Base-by-base conservation (phyloP, 2,329 filamentous ascomycete genomes). In the Monilinia vaccinii-corymbosi region DNA sequence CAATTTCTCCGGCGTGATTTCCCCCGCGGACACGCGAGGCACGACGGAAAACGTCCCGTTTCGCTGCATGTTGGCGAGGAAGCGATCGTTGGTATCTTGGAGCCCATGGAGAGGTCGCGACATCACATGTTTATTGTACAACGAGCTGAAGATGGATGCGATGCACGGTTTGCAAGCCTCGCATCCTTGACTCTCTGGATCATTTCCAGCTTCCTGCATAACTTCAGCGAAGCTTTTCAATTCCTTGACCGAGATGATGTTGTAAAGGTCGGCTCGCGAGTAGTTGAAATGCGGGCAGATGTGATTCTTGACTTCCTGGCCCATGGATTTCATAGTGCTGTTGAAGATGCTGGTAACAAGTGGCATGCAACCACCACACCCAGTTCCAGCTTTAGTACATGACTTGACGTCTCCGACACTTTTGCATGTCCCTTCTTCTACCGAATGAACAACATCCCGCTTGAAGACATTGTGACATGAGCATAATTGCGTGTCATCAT, bases 391-490 rank as follows among this genome's bases (percentile, higher is more conserved):
- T 73, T 96, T 96, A 18, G 91, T 96, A 76, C 90, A 95, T 2
- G 87, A 83, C 74, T 96, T 96, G 70, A 96, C 80, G 58, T 93
- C 87, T 56, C 85, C 86, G 48, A 96, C 81, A 31, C 87, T 87
- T 71, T 88, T 94, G 78, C 90, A 95, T 2, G 81, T 85, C 44
- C 89, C 91, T 57, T 87, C 84, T 67, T 92, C 92, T 71, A 93
- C 82, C 2, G 77, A 78, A 5, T 81, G 81, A 48, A 87, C 83
- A 0, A 96, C 79, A 67, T 93, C 89, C 18, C 88, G 88, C 72
- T 96, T 96, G 28, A 84, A 87, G 46, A 96, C 91, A 71, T 96
- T 96, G 77, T 96, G 91, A 68, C 91, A 96, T 1, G 90, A 94
- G 73, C 91, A 96, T 63, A 96, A 87, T 71, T 96, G 92, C 0